These are phyloP conservation scores for Conticribra guillardii DNA, from an alignment of 108 stramenopile genomes.

Conservation along the genomic window DNA sequence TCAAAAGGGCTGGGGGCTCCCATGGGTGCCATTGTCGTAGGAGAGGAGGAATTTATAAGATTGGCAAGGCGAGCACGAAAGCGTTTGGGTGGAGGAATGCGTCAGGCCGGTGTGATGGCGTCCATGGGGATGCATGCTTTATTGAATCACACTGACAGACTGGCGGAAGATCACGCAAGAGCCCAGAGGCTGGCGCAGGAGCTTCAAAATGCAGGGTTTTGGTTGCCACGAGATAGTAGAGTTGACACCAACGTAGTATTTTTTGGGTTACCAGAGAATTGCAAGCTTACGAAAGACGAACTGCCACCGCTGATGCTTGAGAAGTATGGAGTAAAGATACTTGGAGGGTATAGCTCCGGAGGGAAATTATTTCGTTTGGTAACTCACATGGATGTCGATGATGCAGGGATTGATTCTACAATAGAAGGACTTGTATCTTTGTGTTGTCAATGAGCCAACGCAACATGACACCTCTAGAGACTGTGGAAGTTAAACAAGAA, in stretches of 20 bases:
- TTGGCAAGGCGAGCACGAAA: slow-evolving; percentile 91
- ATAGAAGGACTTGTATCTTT: slow-evolving; percentile 37
- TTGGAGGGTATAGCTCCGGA: slow-evolving; percentile 71
- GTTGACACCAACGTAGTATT: slow-evolving; percentile 88
- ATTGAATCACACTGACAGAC: slow-evolving; percentile 78
- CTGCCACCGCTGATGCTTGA: slow-evolving; percentile 40
- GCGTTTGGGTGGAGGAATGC: slow-evolving; percentile 96
- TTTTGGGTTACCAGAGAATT: slow-evolving; percentile 71
- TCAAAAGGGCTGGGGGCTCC: slow-evolving; percentile 98
- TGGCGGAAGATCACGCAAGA: slow-evolving; percentile 82
- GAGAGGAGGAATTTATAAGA: slow-evolving; percentile 72
- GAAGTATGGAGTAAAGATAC: slow-evolving; percentile 66
- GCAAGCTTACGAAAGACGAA: slow-evolving; percentile 55
- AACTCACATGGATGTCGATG: slow-evolving; percentile 76
- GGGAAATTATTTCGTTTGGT: slow-evolving; percentile 76
- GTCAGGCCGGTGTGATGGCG: slow-evolving; percentile 93
- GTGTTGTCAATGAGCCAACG: slow-evolving; percentile 8
- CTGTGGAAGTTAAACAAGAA: too few relatives aligned
- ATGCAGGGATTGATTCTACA: slow-evolving; percentile 55
- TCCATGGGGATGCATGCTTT: slow-evolving; percentile 91
- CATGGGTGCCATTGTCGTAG: slow-evolving; percentile 91
- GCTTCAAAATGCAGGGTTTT: slow-evolving; percentile 63
- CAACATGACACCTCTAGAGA: too few relatives aligned
- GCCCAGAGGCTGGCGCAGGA: slow-evolving; percentile 67
- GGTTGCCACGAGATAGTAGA: slow-evolving; percentile 57